These are phyloP conservation scores for Malbranchea cinnamomea DNA, from an alignment of 2,329 filamentous ascomycete species.

Conservation along the genomic window DNA sequence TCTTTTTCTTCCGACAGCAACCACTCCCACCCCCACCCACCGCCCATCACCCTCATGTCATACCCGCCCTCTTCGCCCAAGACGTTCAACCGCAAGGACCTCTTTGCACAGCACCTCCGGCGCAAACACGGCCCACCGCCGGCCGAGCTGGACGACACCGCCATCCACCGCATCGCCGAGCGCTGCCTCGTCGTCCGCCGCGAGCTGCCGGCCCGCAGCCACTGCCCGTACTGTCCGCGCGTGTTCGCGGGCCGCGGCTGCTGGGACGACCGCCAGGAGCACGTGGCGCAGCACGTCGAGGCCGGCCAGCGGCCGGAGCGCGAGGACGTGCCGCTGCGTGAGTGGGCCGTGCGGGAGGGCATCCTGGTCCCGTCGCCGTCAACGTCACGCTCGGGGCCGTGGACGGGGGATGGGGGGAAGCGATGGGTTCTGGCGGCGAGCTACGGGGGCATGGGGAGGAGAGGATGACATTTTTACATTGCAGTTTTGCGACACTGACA, in stretches of 20 bases:
- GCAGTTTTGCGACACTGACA: no score
- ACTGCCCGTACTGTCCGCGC: constrained; percentile 43
- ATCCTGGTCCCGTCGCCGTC: no score
- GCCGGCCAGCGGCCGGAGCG: constrained; percentile 29
- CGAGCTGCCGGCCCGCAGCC: constrained; percentile 45
- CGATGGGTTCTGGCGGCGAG: no score
- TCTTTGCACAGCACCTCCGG: constrained; percentile 76
- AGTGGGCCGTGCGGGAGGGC: constrained; percentile 26
- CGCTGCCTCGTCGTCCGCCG: constrained; percentile 49
- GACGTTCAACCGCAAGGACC: constrained; percentile 81
- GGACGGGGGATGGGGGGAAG: no score
- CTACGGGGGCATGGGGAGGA: no score
- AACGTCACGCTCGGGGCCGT: no score
- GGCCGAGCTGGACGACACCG: constrained; percentile 28
- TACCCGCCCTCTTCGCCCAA: constrained; percentile 33
- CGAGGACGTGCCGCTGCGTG: constrained; percentile 26
- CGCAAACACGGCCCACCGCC: constrained; percentile 62
- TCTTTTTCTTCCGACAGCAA: constrained; percentile 14
- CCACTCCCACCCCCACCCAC: constrained; percentile 5
- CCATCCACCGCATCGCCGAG: constrained; percentile 43
- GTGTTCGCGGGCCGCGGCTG: constrained; percentile 47
- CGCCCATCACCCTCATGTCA: constrained; percentile 1
- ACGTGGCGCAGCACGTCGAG: constrained; percentile 70
- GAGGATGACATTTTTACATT: no score
- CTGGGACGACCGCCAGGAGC: constrained; percentile 79